phyloP scores from a whole-genome alignment of 2,329 filamentous ascomycete genomes.

The Emmonsiellopsis sp. region DNA sequence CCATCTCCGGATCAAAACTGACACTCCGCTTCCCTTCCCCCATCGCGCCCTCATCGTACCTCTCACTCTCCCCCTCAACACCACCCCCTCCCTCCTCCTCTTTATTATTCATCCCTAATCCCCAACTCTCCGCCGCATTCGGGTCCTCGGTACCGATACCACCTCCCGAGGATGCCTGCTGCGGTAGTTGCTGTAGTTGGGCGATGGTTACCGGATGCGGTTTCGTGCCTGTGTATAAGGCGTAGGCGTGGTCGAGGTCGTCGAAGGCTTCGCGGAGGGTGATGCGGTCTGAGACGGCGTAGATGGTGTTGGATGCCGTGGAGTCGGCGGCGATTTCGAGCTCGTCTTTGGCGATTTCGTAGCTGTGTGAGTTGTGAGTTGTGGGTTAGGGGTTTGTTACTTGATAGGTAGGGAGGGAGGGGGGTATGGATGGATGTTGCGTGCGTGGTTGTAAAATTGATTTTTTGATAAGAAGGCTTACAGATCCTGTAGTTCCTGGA shows the following conservation, averaged over 20 bases:
- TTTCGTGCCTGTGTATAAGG: constrained; percentile 21
- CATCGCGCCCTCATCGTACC: constrained; percentile 4
- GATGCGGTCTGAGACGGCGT: constrained; percentile 37
- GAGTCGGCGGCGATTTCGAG: constrained; percentile 43
- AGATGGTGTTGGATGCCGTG: constrained; percentile 36
- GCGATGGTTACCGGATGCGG: constrained; percentile 2
- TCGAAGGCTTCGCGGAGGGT: constrained; percentile 39
- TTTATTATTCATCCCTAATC: not conserved
- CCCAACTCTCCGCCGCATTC: not conserved
- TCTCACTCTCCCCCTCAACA: constrained; percentile 4
- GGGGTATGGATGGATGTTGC: not conserved
- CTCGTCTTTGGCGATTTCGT: constrained; percentile 39
- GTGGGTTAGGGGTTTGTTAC: constrained; percentile 9
- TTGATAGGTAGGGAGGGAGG: not conserved
- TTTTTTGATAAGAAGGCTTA: no score
- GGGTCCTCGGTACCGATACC: not conserved
- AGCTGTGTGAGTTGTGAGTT: constrained; percentile 23
- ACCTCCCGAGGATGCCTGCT: constrained; percentile 5
- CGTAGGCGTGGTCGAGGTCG: constrained; percentile 27
- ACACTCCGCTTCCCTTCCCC: constrained; percentile 22
- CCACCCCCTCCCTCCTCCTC: constrained; percentile 4
- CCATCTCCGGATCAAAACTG: constrained; percentile 22
- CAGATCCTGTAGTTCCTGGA: constrained; percentile 13
- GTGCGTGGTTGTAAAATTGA: not conserved
- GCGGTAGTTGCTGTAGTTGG: not conserved